phyloP scores from a whole-genome alignment of 2,329 filamentous ascomycete species.

The Ophiostoma pallidulum region DNA sequence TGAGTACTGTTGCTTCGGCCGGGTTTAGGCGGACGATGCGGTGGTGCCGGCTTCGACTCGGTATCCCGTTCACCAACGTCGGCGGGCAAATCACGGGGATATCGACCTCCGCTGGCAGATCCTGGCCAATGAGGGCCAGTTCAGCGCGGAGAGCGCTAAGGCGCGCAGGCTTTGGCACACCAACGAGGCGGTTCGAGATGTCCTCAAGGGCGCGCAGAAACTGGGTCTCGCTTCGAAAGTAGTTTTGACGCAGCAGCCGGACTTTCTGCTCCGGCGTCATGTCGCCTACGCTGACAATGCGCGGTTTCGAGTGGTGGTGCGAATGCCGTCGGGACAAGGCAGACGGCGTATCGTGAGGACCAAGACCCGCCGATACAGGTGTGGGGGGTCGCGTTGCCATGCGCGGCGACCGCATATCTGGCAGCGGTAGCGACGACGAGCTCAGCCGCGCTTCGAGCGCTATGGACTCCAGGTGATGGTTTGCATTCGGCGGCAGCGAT shows the following conservation, averaged over 20 bases:
- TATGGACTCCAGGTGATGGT: constrained; percentile 39
- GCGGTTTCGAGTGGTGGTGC: constrained; percentile 53
- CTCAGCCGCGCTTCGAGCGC: constrained; percentile 53
- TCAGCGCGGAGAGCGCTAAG: constrained; percentile 74
- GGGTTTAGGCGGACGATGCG: constrained; percentile 76
- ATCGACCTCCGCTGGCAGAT: constrained; percentile 74
- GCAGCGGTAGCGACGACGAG: constrained; percentile 57
- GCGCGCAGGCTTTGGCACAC: constrained; percentile 71
- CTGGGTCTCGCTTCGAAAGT: constrained; percentile 72
- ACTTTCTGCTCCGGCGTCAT: constrained; percentile 58
- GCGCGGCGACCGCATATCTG: constrained; percentile 47
- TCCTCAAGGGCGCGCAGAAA: constrained; percentile 73
- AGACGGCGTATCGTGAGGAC: constrained; percentile 31
- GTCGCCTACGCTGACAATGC: constrained; percentile 48
- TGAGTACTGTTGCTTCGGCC: constrained; percentile 73
- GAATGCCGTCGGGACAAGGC: constrained; percentile 37
- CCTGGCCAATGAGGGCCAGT: constrained; percentile 69
- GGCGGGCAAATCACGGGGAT: constrained; percentile 75
- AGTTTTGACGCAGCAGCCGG: constrained; percentile 67
- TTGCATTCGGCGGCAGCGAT: background rate
- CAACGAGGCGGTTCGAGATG: constrained; percentile 75
- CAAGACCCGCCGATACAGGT: constrained; percentile 46
- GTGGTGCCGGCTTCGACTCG: constrained; percentile 68
- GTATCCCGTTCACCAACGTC: constrained; percentile 61
- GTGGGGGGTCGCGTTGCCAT: constrained; percentile 45